Percentiles rank a stretch among this genome's conserved stretches.
Evolutionary conservation across 805 yeast species (phyloP).

Genomic region (Metschnikowia bowlesiae): DNA sequence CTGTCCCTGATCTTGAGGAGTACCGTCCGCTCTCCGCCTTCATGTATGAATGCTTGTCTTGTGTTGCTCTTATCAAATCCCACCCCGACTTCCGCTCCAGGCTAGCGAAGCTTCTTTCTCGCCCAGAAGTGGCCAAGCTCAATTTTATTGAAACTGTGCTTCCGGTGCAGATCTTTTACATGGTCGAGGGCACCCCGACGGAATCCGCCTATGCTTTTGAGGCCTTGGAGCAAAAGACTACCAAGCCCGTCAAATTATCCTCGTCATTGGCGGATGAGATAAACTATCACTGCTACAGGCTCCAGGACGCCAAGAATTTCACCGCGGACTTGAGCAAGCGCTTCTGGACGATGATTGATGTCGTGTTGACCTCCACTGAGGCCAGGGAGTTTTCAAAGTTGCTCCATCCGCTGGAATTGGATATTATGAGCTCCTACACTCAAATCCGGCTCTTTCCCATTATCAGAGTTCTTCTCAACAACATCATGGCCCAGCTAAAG

Average conservation of each 20-base stretch:
- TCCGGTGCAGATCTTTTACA: conserved; percentile 52
- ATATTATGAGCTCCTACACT: conserved; percentile 23
- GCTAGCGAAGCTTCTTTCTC: conserved; percentile 19
- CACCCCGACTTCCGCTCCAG: conserved; percentile 29
- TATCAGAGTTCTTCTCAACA: conserved; percentile 44
- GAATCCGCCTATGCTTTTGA: conserved; percentile 49
- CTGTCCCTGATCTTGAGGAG: background rate
- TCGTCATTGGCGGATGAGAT: conserved; percentile 49
- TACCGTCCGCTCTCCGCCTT: conserved; percentile 3
- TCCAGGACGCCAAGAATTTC: conserved; percentile 52
- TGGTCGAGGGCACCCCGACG: conserved; percentile 48
- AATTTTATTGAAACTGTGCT: conserved; percentile 5
- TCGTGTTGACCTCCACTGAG: conserved; percentile 28
- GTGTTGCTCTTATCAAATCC: conserved; percentile 47
- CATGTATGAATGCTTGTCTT: conserved; percentile 46
- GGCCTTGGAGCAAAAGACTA: conserved; percentile 7
- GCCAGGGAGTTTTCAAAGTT: conserved; percentile 15
- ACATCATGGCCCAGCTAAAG: conserved; percentile 47
- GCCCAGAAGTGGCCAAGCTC: background rate
- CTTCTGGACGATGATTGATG: conserved; percentile 46
- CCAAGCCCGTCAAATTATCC: conserved; percentile 1
- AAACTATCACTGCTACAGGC: conserved; percentile 43
- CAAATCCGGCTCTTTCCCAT: conserved; percentile 34
- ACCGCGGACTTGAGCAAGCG: conserved; percentile 33
- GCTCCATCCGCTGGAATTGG: conserved; percentile 31